Conservation (phyloP, 441 rosid species). For the Syzygium syzygioides region DNA sequence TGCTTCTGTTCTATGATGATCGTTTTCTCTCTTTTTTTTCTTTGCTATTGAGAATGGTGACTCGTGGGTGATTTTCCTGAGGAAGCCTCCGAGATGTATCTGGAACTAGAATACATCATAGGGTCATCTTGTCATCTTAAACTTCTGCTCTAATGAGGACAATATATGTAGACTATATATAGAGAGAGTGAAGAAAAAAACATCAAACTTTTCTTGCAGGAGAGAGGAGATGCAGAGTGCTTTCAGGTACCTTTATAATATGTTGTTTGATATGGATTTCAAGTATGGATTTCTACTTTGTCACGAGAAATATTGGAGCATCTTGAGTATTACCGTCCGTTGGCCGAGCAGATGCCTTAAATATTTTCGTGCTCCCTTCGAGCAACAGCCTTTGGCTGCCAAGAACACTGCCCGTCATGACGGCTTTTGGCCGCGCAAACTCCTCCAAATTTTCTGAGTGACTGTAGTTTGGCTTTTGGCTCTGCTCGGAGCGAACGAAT, state of each 20-base stretch:
- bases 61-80: background rate
- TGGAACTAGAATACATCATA: background rate
- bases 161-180: background rate
- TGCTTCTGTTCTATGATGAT: background rate
- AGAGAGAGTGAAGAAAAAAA: background rate
- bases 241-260: background rate
- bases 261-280: background rate
- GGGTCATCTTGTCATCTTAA: background rate
- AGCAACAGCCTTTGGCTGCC: background rate
- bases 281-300: fast-evolving
- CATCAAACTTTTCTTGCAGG: background rate
- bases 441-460: background rate
- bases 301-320: background rate
- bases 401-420: background rate
- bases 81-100: background rate
- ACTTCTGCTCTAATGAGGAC: background rate
- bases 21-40: background rate
- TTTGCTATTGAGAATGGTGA: background rate
- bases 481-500: background rate
- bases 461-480: background rate
- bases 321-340: background rate
- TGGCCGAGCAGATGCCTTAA: fast-evolving
- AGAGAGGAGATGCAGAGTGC: background rate
- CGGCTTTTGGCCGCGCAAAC: background rate
- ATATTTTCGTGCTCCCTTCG: background rate